phyloP scores from a whole-genome alignment of 306 rosid genomes.

The Medicago arabica region DNA sequence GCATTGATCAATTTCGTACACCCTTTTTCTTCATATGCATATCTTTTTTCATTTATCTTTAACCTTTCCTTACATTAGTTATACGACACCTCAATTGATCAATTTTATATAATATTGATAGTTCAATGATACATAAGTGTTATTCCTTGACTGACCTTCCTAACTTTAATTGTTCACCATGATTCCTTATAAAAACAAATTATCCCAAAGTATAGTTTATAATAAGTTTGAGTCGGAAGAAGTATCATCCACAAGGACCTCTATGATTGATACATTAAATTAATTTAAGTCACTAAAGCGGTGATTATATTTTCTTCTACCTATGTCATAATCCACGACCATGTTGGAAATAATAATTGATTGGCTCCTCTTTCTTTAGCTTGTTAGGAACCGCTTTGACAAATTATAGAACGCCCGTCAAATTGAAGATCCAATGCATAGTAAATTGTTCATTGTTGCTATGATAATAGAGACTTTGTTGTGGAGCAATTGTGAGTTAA shows the following conservation, averaged over 20 bases:
- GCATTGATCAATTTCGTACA: too few species aligned
- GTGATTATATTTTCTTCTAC: background rate
- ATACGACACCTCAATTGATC: too few species aligned
- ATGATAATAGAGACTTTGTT: too few species aligned
- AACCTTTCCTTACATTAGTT: too few species aligned
- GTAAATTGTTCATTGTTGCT: too few species aligned
- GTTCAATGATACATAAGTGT: too few species aligned
- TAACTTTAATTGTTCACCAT: constrained; percentile 14
- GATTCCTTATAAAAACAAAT: constrained; percentile 14
- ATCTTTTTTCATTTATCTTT: too few species aligned
- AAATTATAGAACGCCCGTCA: background rate
- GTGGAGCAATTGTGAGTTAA: too few species aligned
- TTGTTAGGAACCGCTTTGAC: background rate
- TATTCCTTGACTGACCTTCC: constrained; percentile 11
- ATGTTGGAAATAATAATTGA: constrained; percentile 44
- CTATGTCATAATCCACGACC: background rate
- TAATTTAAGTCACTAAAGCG: constrained; percentile 17
- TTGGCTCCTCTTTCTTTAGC: background rate
- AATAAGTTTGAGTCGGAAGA: constrained; percentile 19
- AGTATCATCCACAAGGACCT: constrained; percentile 6
- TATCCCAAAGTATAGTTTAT: constrained; percentile 20
- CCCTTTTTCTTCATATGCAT: too few species aligned
- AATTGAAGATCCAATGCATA: too few species aligned
- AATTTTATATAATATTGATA: too few species aligned
- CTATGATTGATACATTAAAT: constrained; percentile 15